Conservation (phyloP, 2,329 filamentous ascomycete genomes). For the Pseudopithomyces chartarum region DNA sequence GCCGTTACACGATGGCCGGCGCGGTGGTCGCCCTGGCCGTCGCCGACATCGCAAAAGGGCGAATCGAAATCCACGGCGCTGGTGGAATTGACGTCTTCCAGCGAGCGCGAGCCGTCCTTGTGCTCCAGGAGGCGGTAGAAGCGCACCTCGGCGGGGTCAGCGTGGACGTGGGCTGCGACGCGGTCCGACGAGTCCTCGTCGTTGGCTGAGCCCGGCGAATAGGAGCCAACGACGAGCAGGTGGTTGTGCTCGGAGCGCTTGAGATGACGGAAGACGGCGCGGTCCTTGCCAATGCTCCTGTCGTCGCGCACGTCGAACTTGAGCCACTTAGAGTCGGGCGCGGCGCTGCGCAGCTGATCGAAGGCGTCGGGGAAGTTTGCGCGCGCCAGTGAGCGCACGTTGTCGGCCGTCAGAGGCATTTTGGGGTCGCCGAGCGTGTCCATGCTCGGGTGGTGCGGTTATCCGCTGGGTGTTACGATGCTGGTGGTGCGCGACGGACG, state of each 20-base stretch:
- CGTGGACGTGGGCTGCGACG: conserved; percentile 33
- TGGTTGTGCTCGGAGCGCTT: conserved; percentile 34
- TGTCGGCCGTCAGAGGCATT: conserved; percentile 29
- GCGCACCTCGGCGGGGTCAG: conserved; percentile 32
- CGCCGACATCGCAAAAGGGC: conserved; percentile 6
- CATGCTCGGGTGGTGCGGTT: conserved; percentile 18
- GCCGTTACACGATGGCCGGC: background rate
- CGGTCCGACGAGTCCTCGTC: conserved; percentile 26
- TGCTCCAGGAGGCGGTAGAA: conserved; percentile 31
- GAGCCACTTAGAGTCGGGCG: conserved; percentile 26
- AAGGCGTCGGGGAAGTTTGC: conserved; percentile 25
- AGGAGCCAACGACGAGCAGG: conserved; percentile 34
- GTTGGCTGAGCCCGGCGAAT: conserved; percentile 29
- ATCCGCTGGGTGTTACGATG: background rate
- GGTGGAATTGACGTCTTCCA: conserved; percentile 31
- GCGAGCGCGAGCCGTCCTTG: conserved; percentile 19
- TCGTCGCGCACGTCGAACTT: conserved; percentile 30
- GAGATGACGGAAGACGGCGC: conserved; percentile 30
- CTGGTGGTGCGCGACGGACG: conserved; percentile 1
- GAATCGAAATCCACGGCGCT: conserved; percentile 11
- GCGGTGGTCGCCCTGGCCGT: background rate
- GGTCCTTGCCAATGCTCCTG: conserved; percentile 13
- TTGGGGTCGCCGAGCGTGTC: conserved; percentile 33
- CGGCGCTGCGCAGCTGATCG: conserved; percentile 21
- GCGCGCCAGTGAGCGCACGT: conserved; percentile 30